phyloP scores from a whole-genome alignment of 2,329 filamentous ascomycete genomes.

The Aureobasidium melanogenum region DNA sequence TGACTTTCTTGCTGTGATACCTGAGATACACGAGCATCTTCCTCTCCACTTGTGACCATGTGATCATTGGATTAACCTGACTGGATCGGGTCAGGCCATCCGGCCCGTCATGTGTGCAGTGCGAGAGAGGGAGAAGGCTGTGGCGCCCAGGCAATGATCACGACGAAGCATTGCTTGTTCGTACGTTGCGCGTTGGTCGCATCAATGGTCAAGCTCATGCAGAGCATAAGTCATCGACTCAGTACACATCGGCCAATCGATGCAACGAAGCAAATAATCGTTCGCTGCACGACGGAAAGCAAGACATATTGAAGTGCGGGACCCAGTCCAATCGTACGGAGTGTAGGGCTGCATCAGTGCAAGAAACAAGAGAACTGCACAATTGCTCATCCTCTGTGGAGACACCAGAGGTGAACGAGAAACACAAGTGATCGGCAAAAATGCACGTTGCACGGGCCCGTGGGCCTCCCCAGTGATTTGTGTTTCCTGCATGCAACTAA shows the following conservation, averaged over 20 bases:
- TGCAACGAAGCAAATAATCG: background rate
- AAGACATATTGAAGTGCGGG: background rate
- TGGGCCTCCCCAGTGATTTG: background rate
- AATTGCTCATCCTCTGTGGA: background rate
- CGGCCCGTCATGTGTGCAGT: background rate
- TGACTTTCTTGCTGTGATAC: background rate
- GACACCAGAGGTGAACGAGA: background rate
- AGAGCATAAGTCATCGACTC: background rate
- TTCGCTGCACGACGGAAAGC: background rate
- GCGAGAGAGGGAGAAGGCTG: background rate
- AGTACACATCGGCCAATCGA: background rate
- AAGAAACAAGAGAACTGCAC: background rate
- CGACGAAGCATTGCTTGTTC: background rate
- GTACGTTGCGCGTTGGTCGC: background rate
- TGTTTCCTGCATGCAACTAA: conserved; percentile 6
- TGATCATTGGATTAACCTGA: background rate
- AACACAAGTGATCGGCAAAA: background rate
- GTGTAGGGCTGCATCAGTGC: conserved; percentile 5
- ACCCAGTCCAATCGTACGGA: background rate
- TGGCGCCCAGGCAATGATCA: background rate
- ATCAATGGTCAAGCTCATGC: background rate
- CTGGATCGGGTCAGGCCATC: background rate
- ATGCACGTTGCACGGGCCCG: background rate
- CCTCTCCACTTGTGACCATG: background rate
- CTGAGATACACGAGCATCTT: background rate